Conservation (phyloP, 805 yeast species). For the Suhomyces pyralidae region DNA sequence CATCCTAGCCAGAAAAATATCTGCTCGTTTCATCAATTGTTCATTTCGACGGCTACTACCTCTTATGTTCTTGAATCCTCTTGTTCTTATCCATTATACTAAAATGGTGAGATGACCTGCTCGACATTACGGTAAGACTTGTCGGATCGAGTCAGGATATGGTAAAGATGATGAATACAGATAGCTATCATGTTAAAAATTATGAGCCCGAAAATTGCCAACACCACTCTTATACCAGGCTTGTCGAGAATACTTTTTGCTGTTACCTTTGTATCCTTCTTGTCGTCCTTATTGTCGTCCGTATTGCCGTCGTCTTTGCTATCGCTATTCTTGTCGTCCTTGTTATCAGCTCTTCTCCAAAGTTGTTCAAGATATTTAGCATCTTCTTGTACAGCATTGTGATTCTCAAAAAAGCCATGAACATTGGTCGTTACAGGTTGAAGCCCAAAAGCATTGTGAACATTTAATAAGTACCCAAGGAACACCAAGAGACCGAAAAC, state of each 20-base stretch:
- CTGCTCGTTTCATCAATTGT: not conserved
- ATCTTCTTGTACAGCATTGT: not conserved
- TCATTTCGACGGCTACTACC: not conserved
- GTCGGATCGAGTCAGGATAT: constrained; percentile 24
- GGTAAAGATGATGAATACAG: constrained; percentile 36
- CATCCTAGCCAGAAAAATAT: not conserved
- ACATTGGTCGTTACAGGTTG: not conserved
- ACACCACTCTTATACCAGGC: constrained; percentile 30
- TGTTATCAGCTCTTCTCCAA: not conserved
- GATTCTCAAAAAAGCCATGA: not conserved
- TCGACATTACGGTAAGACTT: constrained; percentile 35
- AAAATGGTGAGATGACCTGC: constrained; percentile 36
- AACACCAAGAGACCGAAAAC: not conserved
- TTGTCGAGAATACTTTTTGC: constrained; percentile 12
- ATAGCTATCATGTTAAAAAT: constrained; percentile 36
- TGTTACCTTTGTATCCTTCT: constrained; percentile 4
- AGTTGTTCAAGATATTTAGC: not conserved
- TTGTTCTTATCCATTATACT: constrained; percentile 1
- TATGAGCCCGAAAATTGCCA: constrained; percentile 35
- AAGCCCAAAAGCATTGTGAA: not conserved
- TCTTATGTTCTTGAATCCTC: not conserved
- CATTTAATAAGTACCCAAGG: not conserved
- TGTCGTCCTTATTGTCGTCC: not conserved
- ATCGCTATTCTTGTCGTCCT: not conserved
- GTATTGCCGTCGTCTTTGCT: not conserved